phyloP scores from a whole-genome alignment of 306 rosid genomes.

The Quercus aquifolioides region DNA sequence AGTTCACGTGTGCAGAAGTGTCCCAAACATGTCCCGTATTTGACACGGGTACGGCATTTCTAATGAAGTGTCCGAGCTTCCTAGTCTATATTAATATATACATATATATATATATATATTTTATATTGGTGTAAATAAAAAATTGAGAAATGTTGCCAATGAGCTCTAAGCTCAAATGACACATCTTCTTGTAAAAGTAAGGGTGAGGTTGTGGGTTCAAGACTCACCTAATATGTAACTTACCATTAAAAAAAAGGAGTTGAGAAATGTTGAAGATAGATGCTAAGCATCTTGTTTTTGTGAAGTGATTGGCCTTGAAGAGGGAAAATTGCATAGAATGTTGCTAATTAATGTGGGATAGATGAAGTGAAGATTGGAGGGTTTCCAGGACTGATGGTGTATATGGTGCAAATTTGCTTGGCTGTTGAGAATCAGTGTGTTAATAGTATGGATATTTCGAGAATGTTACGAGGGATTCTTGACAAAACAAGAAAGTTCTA shows the following conservation, averaged over 20 bases:
- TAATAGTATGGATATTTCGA: not conserved
- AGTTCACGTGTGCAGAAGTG: too few relatives aligned
- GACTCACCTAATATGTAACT: too few relatives aligned
- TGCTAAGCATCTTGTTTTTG: not conserved
- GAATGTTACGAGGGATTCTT: not conserved
- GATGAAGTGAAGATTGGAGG: not conserved
- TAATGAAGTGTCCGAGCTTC: too few relatives aligned
- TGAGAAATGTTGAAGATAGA: not conserved
- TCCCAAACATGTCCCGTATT: too few relatives aligned
- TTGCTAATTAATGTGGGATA: not conserved
- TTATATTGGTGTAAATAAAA: not conserved
- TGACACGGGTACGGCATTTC: too few relatives aligned
- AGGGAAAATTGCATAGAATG: not conserved
- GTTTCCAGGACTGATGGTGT: not conserved
- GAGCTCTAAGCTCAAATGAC: not conserved
- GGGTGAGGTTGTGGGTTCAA: too few relatives aligned
- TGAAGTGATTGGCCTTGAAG: not conserved
- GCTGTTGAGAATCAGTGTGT: not conserved
- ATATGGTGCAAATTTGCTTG: not conserved
- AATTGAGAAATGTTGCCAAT: not conserved
- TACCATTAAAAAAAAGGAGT: not conserved
- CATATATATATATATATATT: not conserved
- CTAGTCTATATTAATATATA: not conserved
- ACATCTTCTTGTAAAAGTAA: too few relatives aligned
- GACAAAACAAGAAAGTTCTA: not conserved